These are phyloP conservation scores for Adansonia rubrostipa DNA, from an alignment of 441 rosid species.

Conservation along the genomic window DNA sequence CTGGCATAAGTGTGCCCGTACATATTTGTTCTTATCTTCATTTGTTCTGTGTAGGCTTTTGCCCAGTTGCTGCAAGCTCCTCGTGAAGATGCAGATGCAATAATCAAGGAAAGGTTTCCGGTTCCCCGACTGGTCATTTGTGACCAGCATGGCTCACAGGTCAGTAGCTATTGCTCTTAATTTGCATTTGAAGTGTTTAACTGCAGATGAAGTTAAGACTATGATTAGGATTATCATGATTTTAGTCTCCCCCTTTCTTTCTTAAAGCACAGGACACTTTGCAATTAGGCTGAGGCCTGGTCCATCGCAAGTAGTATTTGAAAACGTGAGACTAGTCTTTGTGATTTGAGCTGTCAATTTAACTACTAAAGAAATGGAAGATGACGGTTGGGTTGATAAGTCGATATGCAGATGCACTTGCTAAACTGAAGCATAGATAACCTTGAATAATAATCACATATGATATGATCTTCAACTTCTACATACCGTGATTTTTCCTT, in stretches of 20 bases:
- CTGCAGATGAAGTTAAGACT: not conserved
- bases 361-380: not conserved
- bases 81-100: constrained; percentile 53
- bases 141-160: constrained; percentile 98
- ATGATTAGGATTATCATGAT: not conserved
- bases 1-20: not conserved
- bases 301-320: not conserved
- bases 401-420: not conserved
- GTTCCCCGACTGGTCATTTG: constrained; percentile 85
- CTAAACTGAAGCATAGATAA: not conserved
- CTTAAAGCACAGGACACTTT: no score
- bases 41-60: constrained; percentile 60
- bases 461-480: not conserved
- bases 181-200: not conserved
- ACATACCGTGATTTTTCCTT: no score
- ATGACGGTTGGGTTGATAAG: not conserved
- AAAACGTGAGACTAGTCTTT: not conserved
- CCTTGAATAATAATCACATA: no score
- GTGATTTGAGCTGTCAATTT: not conserved
- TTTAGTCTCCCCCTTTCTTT: not conserved
- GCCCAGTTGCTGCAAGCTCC: constrained; percentile 78
- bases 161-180: constrained; percentile 29
- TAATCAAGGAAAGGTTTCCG: constrained; percentile 84
- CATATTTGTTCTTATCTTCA: constrained; percentile 6
- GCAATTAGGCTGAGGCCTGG: not conserved